Conservation (phyloP, 352 stramenopile species). For the Saprolegnia parasitica region DNA sequence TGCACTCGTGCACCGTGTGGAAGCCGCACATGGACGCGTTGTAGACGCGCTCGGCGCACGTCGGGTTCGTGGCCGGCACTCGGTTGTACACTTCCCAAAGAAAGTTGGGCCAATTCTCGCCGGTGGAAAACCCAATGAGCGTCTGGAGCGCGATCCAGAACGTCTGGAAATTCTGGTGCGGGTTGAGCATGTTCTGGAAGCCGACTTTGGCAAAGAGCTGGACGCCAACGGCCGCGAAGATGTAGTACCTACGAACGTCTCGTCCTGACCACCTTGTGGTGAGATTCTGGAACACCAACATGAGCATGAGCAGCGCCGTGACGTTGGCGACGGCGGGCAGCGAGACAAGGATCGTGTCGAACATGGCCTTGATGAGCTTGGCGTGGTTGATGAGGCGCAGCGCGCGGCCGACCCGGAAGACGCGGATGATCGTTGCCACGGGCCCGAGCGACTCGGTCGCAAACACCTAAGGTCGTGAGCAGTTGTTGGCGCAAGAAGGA, state of each 20-base stretch:
- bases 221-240: conserved; percentile 86
- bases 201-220: conserved; percentile 88
- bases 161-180: conserved; percentile 82
- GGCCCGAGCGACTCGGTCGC: conserved; percentile 43
- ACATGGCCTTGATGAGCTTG: conserved; percentile 72
- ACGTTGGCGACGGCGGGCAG: conserved; percentile 87
- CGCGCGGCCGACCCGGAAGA: conserved; percentile 76
- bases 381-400: conserved; percentile 69
- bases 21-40: conserved; percentile 59
- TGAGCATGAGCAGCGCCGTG: conserved; percentile 72
- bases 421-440: conserved; percentile 61
- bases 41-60: conserved; percentile 41
- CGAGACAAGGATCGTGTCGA: conserved; percentile 84
- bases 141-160: conserved; percentile 59
- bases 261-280: too few species aligned
- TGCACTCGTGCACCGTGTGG: conserved; percentile 42
- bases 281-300: conserved; percentile 36
- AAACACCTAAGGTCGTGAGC: conserved; percentile 9
- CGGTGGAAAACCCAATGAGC: conserved; percentile 85
- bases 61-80: conserved; percentile 36
- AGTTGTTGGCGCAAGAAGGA: background rate
- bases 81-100: conserved; percentile 82
- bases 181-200: conserved; percentile 55
- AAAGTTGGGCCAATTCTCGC: conserved; percentile 89
- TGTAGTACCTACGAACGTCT: conserved; percentile 72